Base-by-base conservation (phyloP, 495 filamentous ascomycete genomes). In the Aspergillus avenaceus region DNA sequence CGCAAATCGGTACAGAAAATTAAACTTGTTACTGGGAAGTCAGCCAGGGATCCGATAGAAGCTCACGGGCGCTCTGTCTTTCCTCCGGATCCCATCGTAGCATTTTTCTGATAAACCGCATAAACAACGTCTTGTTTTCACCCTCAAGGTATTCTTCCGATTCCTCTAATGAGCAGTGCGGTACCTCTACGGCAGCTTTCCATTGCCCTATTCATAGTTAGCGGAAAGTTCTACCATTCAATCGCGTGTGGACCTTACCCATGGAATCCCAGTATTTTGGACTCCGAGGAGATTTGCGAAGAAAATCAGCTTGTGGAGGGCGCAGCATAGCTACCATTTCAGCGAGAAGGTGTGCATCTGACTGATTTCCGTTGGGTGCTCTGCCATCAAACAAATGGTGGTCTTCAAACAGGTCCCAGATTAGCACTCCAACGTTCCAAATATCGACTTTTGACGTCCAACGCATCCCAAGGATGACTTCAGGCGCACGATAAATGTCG, bases 381-480 rank as follows among this genome's bases (percentile, higher is more conserved):
- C 41, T 43, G 8, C 7, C 41, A 24, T 43, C 19, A 24, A 43
- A 43, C 6, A 43, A 24, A 26, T 43, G 41, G 19, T 24, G 19
- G 19, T 43, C 19, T 24, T 43, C 19, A 24, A 43, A 43, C 13
- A 43, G 41, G 24, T 43, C 41, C 41, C 41, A 43, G 5, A 77
- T 71, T 69, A 76, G 52, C 29, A 66, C 61, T 5, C 70, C 74
- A n/a, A 67, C 46, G 27, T 56, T 61, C 69, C 71, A 75, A 24
- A 73, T 67, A 54, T 73, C 67, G 14, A 69, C 53, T 41, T 63
- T 67, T 31, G 26, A 57, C 41, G 49, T 49, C 71, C 72, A 75
- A 19, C 46, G 43, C 46, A 66, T 69, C 16, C 57, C 54, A 45
- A 73, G 49, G 31, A 69, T 54, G 2, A 72, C 53, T 54, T 74